Conservation (phyloP, 2,329 filamentous ascomycete genomes). For the Samsoniella hepiali region DNA sequence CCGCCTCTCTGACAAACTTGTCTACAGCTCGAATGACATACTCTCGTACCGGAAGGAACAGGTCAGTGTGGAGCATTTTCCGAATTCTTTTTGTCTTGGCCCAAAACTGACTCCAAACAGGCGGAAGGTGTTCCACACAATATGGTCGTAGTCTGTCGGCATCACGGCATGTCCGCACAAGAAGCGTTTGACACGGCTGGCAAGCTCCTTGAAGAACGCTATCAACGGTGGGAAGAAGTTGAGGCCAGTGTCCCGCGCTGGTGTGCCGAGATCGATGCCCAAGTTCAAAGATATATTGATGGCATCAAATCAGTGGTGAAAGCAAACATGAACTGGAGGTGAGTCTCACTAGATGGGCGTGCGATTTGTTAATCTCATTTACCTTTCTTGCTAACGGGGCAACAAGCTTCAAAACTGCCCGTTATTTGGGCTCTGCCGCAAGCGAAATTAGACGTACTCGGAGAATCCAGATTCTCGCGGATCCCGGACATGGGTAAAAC, state of each 20-base stretch:
- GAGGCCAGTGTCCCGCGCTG: conserved; percentile 21
- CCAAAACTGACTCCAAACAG: background rate
- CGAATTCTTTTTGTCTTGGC: no score
- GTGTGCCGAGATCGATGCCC: conserved; percentile 12
- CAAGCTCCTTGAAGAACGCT: conserved; percentile 22
- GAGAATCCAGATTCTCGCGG: background rate
- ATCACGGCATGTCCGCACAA: conserved; percentile 22
- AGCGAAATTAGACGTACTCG: background rate
- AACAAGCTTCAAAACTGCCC: conserved; percentile 20
- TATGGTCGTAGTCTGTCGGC: conserved; percentile 23
- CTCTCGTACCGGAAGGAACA: conserved; percentile 26
- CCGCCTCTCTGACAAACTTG: background rate
- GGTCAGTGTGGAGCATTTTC: conserved; percentile 5
- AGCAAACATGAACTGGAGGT: conserved; percentile 23
- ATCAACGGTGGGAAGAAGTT: conserved; percentile 21
- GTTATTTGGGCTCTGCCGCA: conserved; percentile 18
- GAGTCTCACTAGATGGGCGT: background rate
- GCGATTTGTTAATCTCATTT: no score
- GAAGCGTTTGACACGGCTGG: conserved; percentile 24
- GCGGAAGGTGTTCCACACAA: conserved; percentile 24
- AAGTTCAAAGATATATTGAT: conserved; percentile 23
- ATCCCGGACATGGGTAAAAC: background rate
- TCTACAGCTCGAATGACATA: conserved; percentile 25
- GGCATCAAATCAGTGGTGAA: conserved; percentile 26
- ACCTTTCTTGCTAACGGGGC: background rate